Evolutionary conservation across 768 basidiomycete genomes (phyloP).

Genomic region (Mycena epipterygia): DNA sequence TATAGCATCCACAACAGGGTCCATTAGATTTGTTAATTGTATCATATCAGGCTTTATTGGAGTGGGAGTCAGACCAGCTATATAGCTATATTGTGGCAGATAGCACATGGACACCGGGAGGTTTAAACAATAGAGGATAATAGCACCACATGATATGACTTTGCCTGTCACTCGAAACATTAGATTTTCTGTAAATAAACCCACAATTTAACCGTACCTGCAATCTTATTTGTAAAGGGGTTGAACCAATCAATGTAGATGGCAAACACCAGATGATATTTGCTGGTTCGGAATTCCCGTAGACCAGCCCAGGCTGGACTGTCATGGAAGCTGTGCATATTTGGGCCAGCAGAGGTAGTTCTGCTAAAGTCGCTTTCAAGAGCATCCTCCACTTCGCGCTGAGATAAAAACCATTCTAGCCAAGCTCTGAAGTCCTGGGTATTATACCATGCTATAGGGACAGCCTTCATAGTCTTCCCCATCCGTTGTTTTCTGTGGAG

Average conservation of each 20-base stretch:
- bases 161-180: conserved; percentile 7
- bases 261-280: conserved; percentile 42
- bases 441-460: conserved; percentile 4
- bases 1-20: too few relatives aligned
- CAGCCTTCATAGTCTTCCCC: not conserved
- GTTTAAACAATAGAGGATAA: too few relatives aligned
- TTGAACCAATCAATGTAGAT: conserved; percentile 55
- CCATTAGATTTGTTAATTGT: too few relatives aligned
- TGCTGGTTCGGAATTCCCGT: conserved; percentile 20
- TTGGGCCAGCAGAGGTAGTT: too few relatives aligned
- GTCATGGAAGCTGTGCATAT: too few relatives aligned
- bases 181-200: not conserved
- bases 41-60: too few relatives aligned
- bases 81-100: too few relatives aligned
- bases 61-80: too few relatives aligned
- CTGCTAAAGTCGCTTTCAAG: too few relatives aligned
- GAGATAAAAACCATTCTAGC: conserved; percentile 24
- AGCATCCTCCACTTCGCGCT: too few relatives aligned
- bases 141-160: conserved; percentile 4
- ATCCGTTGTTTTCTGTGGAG: not conserved
- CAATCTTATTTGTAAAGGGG: too few relatives aligned
- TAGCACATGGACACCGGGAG: too few relatives aligned
- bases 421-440: conserved; percentile 23
- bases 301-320: conserved; percentile 18
- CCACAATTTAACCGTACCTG: conserved; percentile 34